Evolutionary conservation across 805 yeast genomes (phyloP), one percentile per base, ranked within the genome.

Genomic region (Candida quercuum): DNA sequence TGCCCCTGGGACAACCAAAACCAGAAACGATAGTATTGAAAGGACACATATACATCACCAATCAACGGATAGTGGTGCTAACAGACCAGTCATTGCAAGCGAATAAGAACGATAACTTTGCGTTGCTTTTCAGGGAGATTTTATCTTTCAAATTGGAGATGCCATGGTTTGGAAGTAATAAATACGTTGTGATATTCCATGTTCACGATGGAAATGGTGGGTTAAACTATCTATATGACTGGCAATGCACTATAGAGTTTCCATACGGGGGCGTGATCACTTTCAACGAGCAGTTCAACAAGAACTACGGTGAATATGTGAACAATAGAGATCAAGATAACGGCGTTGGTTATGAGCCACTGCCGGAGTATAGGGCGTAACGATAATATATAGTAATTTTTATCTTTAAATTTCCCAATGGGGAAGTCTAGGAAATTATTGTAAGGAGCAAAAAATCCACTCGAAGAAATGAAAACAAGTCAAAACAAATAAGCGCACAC

Each of bases 141-240:
- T 30, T 45, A 6, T 51, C 66, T 0, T 68, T 67, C 46, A 57
- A 61, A 37, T 47, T 72, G 33, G 63, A 66, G 38, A 60, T 71
- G 19, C 76, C 78, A 1, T 72, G 76, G 77, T 67, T 74, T 47
- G 80, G 80, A 0, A 63, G 75, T 16, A 74, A 72, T 43, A 68
- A 64, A 47, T 71, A 72, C 68, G 61, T 61, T 43, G 61, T 70
- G 27, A 33, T 61, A 20, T 71, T 73, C 50, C 61, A 53, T 31
- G 59, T 64, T 31, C 50, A 60, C 4, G 38, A 54, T 13, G 46
- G 51, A 5, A 56, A 64, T 5, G 53, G 61, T 6, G 63, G 64
- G 1, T 54, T 66, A 6, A 61, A 66, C 40, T 55, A 54, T 29
- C 45, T 61, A 19, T 60, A 64, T 24, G 62, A 60, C 43, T 69